Percentiles rank a stretch among this genome's conserved stretches.
phyloP scores from a whole-genome alignment of 2,329 filamentous ascomycete genomes.

The Ophiognomonia clavigignenti-juglandacearum region DNA sequence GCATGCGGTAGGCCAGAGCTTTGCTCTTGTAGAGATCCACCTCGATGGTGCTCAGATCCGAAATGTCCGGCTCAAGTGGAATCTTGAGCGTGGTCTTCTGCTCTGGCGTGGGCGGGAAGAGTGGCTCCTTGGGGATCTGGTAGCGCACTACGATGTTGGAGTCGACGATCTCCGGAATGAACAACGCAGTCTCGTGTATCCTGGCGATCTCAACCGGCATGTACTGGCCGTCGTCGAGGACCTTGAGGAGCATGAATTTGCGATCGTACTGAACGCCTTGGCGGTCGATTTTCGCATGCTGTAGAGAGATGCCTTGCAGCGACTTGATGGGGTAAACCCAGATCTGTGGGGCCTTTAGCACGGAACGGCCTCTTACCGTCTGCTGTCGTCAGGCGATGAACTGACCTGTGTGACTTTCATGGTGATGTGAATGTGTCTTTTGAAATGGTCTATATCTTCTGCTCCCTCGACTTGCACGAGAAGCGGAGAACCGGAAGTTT shows the following conservation, averaged over 20 bases:
- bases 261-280: slow-evolving; percentile 64
- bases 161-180: slow-evolving; percentile 50
- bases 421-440: not conserved
- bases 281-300: slow-evolving; percentile 48
- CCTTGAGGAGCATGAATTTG: slow-evolving; percentile 63
- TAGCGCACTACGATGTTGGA: slow-evolving; percentile 39
- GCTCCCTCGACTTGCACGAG: too few species aligned
- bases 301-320: slow-evolving; percentile 56
- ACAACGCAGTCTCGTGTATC: slow-evolving; percentile 58
- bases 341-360: slow-evolving; percentile 38
- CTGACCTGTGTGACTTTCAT: slow-evolving; percentile 14
- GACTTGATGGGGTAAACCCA: slow-evolving; percentile 73
- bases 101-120: slow-evolving; percentile 32
- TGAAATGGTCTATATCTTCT: too few species aligned
- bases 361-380: not conserved
- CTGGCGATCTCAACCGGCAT: slow-evolving; percentile 56
- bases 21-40: slow-evolving; percentile 57
- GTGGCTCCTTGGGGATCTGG: slow-evolving; percentile 30
- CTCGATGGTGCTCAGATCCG: slow-evolving; percentile 39
- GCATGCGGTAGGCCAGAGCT: slow-evolving; percentile 60
- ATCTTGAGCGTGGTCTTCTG: slow-evolving; percentile 43
- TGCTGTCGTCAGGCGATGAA: too few species aligned
- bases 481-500: too few species aligned
- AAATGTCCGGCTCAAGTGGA: slow-evolving; percentile 49
- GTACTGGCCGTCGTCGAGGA: slow-evolving; percentile 35